A percentile compares a stretch with the other conserved stretches of the same genome.
Evolutionary conservation across 164 flowering plant genomes (phyloP).

Genomic region (Taxillus chinensis): DNA sequence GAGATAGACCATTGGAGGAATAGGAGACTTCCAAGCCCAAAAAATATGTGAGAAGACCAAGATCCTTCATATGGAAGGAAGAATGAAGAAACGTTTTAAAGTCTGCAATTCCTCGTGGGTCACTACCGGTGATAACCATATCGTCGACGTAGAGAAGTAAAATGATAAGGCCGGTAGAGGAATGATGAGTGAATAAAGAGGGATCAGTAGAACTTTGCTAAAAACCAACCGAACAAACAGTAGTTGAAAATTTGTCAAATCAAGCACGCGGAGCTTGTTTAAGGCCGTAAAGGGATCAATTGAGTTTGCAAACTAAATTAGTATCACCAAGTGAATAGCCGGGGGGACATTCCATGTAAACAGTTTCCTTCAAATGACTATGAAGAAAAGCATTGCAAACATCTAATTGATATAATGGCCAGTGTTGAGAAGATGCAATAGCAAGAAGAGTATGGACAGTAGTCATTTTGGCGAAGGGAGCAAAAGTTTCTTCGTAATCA

Average conservation of each 20-base stretch:
- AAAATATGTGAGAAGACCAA: conserved; percentile 5
- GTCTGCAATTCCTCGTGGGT: not conserved
- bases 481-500: conserved; percentile 1
- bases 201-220: not conserved
- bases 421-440: not conserved
- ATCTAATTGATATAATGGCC: conserved; percentile 8
- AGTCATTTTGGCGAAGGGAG: not conserved
- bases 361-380: not conserved
- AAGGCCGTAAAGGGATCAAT: conserved; percentile 2
- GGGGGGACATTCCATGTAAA: not conserved
- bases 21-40: conserved; percentile 6
- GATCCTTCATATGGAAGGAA: conserved; percentile 4
- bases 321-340: not conserved
- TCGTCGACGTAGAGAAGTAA: conserved; percentile 11
- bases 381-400: conserved; percentile 6
- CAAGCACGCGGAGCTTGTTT: conserved; percentile 10
- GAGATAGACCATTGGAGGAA: not conserved
- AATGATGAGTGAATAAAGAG: not conserved
- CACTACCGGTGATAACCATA: not conserved
- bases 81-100: not conserved
- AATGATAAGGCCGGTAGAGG: too few relatives aligned
- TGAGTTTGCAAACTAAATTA: not conserved
- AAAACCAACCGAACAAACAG: not conserved
- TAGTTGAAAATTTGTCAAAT: not conserved
- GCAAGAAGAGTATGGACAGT: not conserved